A percentile compares a stretch with the other conserved stretches of the same genome.
Evolutionary conservation across 257 asterid genomes (phyloP).

Genomic region (Solanum sitiens): DNA sequence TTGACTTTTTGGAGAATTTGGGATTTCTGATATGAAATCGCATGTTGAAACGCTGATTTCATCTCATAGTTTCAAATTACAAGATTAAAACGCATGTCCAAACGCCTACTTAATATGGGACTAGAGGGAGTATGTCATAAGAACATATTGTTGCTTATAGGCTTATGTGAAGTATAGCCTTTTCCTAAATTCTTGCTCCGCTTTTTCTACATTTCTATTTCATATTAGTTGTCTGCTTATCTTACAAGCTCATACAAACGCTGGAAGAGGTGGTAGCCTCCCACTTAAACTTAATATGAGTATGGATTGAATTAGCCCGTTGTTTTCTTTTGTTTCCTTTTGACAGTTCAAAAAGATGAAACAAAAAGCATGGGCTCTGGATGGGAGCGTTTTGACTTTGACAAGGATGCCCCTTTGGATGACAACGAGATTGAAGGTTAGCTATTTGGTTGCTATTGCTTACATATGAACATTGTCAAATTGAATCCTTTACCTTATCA

Average conservation of each 20-base stretch:
- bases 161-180: background rate
- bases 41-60: background rate
- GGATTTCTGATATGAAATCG: background rate
- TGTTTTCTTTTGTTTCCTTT: background rate
- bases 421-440: slow-evolving; percentile 89
- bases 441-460: background rate
- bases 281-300: background rate
- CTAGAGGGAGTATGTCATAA: background rate
- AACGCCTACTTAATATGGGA: background rate
- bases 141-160: background rate
- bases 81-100: background rate
- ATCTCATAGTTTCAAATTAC: background rate
- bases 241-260: background rate
- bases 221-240: background rate
- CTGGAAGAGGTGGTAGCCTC: background rate
- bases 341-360: slow-evolving; percentile 70
- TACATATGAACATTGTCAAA: background rate
- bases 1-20: background rate
- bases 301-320: background rate
- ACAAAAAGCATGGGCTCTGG: slow-evolving; percentile 72
- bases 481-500: background rate
- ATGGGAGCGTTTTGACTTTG: slow-evolving; percentile 90
- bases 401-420: slow-evolving; percentile 90
- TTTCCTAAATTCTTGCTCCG: background rate
- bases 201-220: background rate